A percentile compares a stretch with the other conserved stretches of the same genome.
phyloP scores from a whole-genome alignment of 2,329 filamentous ascomycete species.

The Elsinoe batatas region DNA sequence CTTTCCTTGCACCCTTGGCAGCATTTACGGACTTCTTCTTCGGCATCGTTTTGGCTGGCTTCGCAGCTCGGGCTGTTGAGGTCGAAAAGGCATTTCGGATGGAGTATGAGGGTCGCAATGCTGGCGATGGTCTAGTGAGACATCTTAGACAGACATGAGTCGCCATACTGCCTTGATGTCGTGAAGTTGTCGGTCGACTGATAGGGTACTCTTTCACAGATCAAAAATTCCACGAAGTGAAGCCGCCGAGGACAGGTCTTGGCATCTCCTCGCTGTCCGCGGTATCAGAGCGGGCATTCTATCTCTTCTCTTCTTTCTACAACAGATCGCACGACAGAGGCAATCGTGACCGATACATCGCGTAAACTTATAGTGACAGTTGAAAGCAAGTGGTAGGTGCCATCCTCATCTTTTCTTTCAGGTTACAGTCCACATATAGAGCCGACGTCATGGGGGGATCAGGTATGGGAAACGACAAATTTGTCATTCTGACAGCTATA shows the following conservation, averaged over 20 bases:
- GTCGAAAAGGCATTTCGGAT: constrained; percentile 27
- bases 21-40: constrained; percentile 23
- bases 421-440: too few species aligned
- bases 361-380: too few species aligned
- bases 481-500: not conserved
- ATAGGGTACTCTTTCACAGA: not conserved
- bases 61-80: constrained; percentile 21
- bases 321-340: too few species aligned
- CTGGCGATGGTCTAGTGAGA: constrained; percentile 16
- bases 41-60: constrained; percentile 17
- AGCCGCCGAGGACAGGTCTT: not conserved
- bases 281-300: too few species aligned
- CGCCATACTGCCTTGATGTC: constrained; percentile 19
- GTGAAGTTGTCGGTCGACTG: too few species aligned
- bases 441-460: not conserved
- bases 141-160: constrained; percentile 19
- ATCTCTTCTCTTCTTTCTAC: too few species aligned
- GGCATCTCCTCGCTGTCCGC: not conserved
- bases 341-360: too few species aligned
- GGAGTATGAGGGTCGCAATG: not conserved
- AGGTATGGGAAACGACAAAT: not conserved
- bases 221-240: not conserved
- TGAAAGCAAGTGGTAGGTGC: too few species aligned
- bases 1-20: constrained; percentile 21
- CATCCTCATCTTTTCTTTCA: too few species aligned